These are phyloP conservation scores for Penicillium sp. DNA, from an alignment of 2,329 filamentous ascomycete species.

Conservation along the genomic window DNA sequence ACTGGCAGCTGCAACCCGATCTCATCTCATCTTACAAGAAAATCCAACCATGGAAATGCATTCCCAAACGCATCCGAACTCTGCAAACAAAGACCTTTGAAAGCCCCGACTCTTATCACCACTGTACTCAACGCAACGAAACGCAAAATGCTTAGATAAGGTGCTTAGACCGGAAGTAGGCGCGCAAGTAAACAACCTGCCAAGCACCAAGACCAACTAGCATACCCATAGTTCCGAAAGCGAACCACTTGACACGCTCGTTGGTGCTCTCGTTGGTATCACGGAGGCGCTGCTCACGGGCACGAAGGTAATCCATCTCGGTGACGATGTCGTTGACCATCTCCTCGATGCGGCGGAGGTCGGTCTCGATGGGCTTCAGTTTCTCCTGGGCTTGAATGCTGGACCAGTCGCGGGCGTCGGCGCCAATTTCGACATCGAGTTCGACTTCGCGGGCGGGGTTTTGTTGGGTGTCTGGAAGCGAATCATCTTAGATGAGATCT, in stretches of 20 bases:
- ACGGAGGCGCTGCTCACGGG: conserved; percentile 87
- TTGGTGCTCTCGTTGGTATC: conserved; percentile 99
- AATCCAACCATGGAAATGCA: conserved; percentile 4
- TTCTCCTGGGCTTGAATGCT: conserved; percentile 96
- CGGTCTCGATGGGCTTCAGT: conserved; percentile 93
- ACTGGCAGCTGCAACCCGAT: conserved; percentile 3
- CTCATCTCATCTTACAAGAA: neutral
- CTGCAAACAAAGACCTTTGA: neutral
- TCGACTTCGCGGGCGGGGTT: conserved; percentile 71
- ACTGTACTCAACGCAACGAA: neutral
- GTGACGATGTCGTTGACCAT: conserved; percentile 80
- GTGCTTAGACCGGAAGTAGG: conserved; percentile 88
- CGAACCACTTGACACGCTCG: conserved; percentile 98
- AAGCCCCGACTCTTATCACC: neutral
- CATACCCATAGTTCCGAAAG: conserved; percentile 88
- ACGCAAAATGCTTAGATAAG: conserved; percentile 53
- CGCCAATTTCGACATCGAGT: conserved; percentile 93
- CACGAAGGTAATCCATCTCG: conserved; percentile 95
- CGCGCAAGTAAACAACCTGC: conserved; percentile 97
- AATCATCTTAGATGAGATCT: neutral
- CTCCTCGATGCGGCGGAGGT: conserved; percentile 90
- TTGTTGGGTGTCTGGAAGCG: conserved; percentile 35
- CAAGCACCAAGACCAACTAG: conserved; percentile 85
- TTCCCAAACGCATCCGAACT: neutral
- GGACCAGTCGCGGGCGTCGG: conserved; percentile 97